Base-by-base conservation (phyloP, 257 asterid genomes). In the Capsicum pubescens region DNA sequence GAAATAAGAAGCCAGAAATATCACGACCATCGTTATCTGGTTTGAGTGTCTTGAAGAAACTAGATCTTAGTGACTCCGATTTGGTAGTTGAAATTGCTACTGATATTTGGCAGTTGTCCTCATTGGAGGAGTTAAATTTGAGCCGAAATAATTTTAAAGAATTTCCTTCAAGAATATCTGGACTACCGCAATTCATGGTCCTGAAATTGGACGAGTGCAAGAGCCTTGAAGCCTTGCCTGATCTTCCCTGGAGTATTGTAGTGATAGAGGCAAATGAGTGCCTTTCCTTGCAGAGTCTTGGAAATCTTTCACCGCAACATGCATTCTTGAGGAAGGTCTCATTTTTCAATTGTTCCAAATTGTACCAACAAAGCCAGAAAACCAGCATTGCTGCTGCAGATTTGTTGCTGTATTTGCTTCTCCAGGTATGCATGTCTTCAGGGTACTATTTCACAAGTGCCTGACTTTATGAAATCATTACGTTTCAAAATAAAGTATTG, bases 121-220 rank as follows among this genome's bases (percentile, higher is more conserved):
- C 85, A 54, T 69, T 83, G 60, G 85, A 83, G 48, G 85, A 83
- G 82, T 83, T 83, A 42, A 72, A 83, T 83, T 50, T 83, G 61
- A 70, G 82, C 12, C 26, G 39, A 57, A 83, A 83, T 70, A 58
- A 71, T 70, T 83, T 83, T 46, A 10, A 7, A 7, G 70, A 19
- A 21, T 71, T 71, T 58, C 85, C 82, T 57, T 56, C 85, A 69
- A 57, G 32, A 83, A 71, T 83, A 36, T 83, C 59, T 83, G 80
- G 69, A 26, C 71, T 71, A 54, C 52, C 39, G 3, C 70, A 67
- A 42, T 77, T 83, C 74, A 83, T 71, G n/a, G 64, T 83, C 72
- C 85, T 83, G 44, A 83, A 83, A 71, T 8, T 83, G 69, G 74
- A 83, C 5, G 78, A 74, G 13, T 83, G 85, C 72, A 70, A 46